These are phyloP conservation scores for Tephrocybe sp. DNA, from an alignment of 768 basidiomycete genomes.

Conservation along the genomic window DNA sequence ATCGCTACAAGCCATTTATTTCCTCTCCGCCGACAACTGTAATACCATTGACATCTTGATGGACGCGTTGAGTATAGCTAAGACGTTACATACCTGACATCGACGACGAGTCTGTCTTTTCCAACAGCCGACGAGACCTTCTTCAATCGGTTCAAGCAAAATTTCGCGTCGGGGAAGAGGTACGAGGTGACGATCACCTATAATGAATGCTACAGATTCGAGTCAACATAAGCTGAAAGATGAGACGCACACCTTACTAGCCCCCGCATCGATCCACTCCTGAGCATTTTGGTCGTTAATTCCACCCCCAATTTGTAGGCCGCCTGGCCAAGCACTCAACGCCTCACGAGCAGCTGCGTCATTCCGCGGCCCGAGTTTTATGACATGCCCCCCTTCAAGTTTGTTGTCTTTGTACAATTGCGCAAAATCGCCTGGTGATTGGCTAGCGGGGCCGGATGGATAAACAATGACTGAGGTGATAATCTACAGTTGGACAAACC, in stretches of 20 bases:
- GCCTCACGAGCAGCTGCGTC: slow-evolving; percentile 88
- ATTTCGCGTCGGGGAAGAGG: slow-evolving; percentile 83
- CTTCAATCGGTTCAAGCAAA: slow-evolving; percentile 72
- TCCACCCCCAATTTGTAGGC: slow-evolving; percentile 91
- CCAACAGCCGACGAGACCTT: slow-evolving; percentile 64
- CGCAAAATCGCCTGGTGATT: slow-evolving; percentile 80
- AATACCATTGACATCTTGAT: not conserved
- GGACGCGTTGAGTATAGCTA: not conserved
- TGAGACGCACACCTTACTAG: slow-evolving; percentile 65
- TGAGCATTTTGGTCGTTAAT: slow-evolving; percentile 80
- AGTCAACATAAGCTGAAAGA: not conserved
- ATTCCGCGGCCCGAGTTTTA: slow-evolving; percentile 91
- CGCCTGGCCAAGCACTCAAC: slow-evolving; percentile 79
- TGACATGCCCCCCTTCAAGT: slow-evolving; percentile 90
- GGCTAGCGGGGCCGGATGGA: too few relatives aligned
- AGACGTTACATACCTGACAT: slow-evolving; percentile 69
- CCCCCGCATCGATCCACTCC: slow-evolving; percentile 86
- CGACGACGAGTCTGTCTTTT: slow-evolving; percentile 88
- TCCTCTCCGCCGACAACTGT: slow-evolving; percentile 80
- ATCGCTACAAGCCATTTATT: slow-evolving; percentile 92
- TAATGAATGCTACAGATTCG: slow-evolving; percentile 6
- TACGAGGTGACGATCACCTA: slow-evolving; percentile 98
- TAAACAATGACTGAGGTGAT: too few relatives aligned
- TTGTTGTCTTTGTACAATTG: slow-evolving; percentile 67
- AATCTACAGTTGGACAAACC: slow-evolving; percentile 48